Evolutionary conservation across 352 stramenopile genomes (phyloP).

Genomic region (Phytopythium cucurbitacearum): DNA sequence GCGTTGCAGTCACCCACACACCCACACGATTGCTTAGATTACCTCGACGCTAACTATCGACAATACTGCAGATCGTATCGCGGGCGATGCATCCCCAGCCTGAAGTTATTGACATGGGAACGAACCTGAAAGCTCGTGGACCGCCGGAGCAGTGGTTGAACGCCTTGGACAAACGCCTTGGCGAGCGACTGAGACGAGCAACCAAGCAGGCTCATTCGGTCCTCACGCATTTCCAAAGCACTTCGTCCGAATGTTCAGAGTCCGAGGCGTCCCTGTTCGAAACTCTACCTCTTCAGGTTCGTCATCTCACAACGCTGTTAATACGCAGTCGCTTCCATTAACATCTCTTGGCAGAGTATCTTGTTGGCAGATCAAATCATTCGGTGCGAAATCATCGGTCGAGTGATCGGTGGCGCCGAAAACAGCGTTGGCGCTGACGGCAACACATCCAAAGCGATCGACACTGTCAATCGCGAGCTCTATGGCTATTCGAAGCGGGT

Average conservation of each 20-base stretch:
- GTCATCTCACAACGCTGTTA: neutral
- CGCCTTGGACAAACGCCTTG: constrained; percentile 50
- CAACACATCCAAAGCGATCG: no score
- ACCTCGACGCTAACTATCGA: no score
- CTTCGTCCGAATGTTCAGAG: neutral
- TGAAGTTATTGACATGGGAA: constrained; percentile 60
- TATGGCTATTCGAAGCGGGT: neutral
- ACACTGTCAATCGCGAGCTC: neutral
- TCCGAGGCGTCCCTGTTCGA: neutral
- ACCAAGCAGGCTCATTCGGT: constrained; percentile 40
- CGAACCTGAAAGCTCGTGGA: constrained; percentile 67
- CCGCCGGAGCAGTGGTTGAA: constrained; percentile 65
- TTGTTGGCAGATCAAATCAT: constrained; percentile 48
- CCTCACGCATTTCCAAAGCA: constrained; percentile 9
- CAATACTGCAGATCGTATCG: constrained; percentile 21
- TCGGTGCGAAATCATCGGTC: constrained; percentile 36
- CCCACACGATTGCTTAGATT: no score
- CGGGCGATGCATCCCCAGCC: constrained; percentile 20
- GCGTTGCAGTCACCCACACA: no score
- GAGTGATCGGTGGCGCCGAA: constrained; percentile 4
- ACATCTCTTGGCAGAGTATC: constrained; percentile 17
- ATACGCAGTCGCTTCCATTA: neutral
- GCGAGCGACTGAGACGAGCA: constrained; percentile 46
- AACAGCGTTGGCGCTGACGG: neutral
- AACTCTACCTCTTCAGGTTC: constrained; percentile 26